These are phyloP conservation scores for Agarophyton chilense DNA, from an alignment of 23 red algal genomes.

Conservation along the genomic window DNA sequence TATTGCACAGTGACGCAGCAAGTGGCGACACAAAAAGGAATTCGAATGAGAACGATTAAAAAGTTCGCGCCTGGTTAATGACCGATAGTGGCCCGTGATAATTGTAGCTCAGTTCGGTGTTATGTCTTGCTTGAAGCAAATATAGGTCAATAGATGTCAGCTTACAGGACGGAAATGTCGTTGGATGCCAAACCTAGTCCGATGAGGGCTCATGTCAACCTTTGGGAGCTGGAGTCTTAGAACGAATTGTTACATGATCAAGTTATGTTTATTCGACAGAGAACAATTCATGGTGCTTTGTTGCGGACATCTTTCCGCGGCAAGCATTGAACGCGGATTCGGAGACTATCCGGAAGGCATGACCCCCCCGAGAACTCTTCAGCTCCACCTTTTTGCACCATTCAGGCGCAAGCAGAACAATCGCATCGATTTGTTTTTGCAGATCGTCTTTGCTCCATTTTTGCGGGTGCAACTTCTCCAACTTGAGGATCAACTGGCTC, in stretches of 20 bases:
- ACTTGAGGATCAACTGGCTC: conserved; percentile 41
- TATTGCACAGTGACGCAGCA: too few relatives aligned
- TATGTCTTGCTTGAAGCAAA: too few relatives aligned
- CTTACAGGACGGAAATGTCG: too few relatives aligned
- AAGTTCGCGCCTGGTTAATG: too few relatives aligned
- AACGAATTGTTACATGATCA: not conserved
- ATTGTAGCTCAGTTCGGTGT: too few relatives aligned
- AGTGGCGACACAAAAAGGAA: too few relatives aligned
- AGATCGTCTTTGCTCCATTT: conserved; percentile 51
- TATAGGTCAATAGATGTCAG: too few relatives aligned
- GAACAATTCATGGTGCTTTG: conserved; percentile 1
- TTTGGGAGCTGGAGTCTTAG: too few relatives aligned
- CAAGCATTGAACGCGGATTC: conserved; percentile 27
- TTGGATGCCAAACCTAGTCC: too few relatives aligned
- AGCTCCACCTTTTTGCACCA: conserved; percentile 69
- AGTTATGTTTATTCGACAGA: not conserved
- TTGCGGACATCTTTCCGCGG: conserved; percentile 13
- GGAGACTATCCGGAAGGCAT: conserved; percentile 55
- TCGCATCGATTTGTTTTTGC: conserved; percentile 48
- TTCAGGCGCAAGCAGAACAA: conserved; percentile 30
- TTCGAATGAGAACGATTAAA: too few relatives aligned
- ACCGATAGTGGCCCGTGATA: too few relatives aligned
- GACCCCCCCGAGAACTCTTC: conserved; percentile 54
- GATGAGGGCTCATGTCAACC: too few relatives aligned
- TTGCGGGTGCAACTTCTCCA: conserved; percentile 57